Conservation (phyloP, 2,329 filamentous ascomycete genomes). For the Blastomyces percursus region DNA sequence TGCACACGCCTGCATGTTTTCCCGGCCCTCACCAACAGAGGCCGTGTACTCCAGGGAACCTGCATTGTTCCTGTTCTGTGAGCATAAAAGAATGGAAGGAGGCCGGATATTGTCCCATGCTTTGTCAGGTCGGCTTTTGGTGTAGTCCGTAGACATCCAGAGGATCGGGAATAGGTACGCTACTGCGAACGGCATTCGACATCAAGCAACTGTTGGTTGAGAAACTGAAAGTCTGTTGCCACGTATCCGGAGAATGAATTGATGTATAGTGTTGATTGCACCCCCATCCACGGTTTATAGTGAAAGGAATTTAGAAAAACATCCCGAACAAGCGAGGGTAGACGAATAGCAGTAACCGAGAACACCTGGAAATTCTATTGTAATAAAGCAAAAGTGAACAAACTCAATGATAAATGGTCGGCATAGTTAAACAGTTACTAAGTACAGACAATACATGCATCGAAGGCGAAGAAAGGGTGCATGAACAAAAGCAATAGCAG, state of each 20-base stretch:
- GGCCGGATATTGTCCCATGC: background rate
- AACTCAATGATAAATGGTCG: background rate
- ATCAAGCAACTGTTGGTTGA: background rate
- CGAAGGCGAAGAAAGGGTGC: background rate
- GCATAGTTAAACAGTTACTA: background rate
- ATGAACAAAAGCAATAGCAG: background rate
- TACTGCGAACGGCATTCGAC: background rate
- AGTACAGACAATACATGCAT: constrained; percentile 1
- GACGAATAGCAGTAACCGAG: background rate
- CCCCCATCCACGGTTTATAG: background rate
- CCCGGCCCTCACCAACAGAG: background rate
- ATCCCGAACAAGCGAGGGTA: background rate
- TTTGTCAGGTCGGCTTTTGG: background rate
- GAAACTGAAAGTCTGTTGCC: background rate
- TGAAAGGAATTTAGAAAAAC: background rate
- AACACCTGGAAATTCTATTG: background rate
- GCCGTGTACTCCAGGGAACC: background rate
- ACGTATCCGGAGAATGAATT: background rate
- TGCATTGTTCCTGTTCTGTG: too few species aligned
- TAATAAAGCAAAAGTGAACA: background rate
- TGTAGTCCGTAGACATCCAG: background rate
- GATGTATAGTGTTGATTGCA: background rate
- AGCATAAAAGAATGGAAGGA: background rate
- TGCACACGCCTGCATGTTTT: background rate
- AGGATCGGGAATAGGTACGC: background rate